phyloP scores from a whole-genome alignment of 2,329 filamentous ascomycete genomes.

The Neocucurbitaria cava region DNA sequence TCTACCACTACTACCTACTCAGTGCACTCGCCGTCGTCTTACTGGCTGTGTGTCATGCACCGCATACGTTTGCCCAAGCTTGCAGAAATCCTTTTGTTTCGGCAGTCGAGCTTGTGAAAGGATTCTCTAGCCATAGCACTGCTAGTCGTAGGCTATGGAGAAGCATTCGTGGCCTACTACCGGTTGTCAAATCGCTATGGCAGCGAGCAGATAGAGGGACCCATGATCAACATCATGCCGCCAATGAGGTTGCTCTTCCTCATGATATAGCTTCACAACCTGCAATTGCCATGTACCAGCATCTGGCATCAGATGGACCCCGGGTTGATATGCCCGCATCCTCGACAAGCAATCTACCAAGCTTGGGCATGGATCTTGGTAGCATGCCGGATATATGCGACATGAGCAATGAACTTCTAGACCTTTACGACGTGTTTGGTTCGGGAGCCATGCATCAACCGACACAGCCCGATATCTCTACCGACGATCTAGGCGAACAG shows the following conservation, averaged over 20 bases:
- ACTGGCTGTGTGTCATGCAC: constrained; percentile 29
- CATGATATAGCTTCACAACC: not conserved
- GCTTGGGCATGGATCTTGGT: constrained; percentile 7
- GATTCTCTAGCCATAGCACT: constrained; percentile 23
- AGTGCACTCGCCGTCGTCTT: constrained; percentile 24
- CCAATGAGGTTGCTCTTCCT: not conserved
- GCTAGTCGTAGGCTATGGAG: constrained; percentile 29
- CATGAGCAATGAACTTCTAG: constrained; percentile 12
- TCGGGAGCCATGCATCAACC: not conserved
- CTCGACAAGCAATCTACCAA: constrained; percentile 3
- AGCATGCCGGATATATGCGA: constrained; percentile 22
- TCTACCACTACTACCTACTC: constrained; percentile 29
- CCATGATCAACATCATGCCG: not conserved
- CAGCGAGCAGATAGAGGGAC: not conserved
- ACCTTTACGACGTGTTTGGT: constrained; percentile 14
- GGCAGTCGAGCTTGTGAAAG: constrained; percentile 26
- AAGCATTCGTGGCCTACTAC: constrained; percentile 26
- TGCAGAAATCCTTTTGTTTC: constrained; percentile 26
- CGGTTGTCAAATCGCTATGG: constrained; percentile 19
- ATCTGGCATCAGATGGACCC: not conserved
- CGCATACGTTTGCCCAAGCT: constrained; percentile 20
- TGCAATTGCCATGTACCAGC: not conserved
- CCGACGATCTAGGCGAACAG: not conserved
- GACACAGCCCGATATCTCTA: not conserved
- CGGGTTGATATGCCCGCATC: not conserved